Evolutionary conservation across 169 alveolate genomes (phyloP), one percentile per base, ranked within the genome.

Genomic region (Eimeria maxima): DNA sequence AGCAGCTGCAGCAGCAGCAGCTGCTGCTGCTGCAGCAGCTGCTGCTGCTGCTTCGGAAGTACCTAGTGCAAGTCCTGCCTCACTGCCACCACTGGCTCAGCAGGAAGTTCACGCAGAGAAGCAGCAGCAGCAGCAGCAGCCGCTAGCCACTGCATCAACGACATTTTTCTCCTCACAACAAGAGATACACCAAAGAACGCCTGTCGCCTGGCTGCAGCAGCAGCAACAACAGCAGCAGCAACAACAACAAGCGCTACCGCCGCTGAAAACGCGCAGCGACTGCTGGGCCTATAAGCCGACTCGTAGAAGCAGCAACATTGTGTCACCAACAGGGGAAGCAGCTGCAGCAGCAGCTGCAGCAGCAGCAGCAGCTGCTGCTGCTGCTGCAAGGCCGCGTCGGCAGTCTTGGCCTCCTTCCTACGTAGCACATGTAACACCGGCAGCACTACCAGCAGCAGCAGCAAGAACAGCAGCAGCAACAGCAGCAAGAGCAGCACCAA

Each of bases 31-130:
- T 33, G 78, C 93, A 20, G 80, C 93, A 27, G 80, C 74, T 81
- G 90, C 60, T 5, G 78, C 93, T 38, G 80, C 93, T 55, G 80
- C 74, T 81, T 81, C 90, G 29, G 73, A 71, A 7, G 90, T 81
- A n/a, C 73, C 90, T 0, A 50, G 73, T n/a, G 73, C 90, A 22
- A 27, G 27, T 45, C 90, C 86, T 45, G 38, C 86, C 5, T 4
- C 86, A 4, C 33, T 27, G 38, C 10, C 45, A 16, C 90, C 63
- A 81, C 16, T n/a, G 11, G 44, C 45, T n/a, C 50, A 8, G 69
- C 90, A 22, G 27, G 47, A n/a, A 29, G n/a, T 5, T 8, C 90
- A 44, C 14, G 27, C 27, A 4, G 63, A 81, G 5, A 53, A 81
- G 90, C 45, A 18, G 50, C 90, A 45, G 73, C 90, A 81, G 71